These are phyloP conservation scores for Trichophaea hybrida DNA, from an alignment of 2,329 filamentous ascomycete genomes.

Conservation along the genomic window DNA sequence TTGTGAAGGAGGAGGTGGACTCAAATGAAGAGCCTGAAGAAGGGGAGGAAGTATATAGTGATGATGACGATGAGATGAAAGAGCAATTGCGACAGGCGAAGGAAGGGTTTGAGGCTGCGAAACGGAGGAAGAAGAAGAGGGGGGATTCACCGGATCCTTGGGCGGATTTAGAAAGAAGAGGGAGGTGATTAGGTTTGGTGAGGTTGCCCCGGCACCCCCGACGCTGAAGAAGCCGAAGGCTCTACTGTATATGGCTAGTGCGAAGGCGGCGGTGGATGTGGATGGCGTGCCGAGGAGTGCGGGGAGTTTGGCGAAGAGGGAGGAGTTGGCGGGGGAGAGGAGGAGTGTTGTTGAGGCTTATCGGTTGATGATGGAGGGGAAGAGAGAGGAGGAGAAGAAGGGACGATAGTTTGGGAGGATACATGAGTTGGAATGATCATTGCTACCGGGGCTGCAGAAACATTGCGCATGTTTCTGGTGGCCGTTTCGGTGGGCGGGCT, in stretches of 20 bases:
- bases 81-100: constrained; percentile 50
- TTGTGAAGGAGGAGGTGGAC: constrained; percentile 48
- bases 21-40: constrained; percentile 48
- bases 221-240: constrained; percentile 53
- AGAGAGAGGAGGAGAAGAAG: constrained; percentile 27
- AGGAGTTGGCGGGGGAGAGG: constrained; percentile 56
- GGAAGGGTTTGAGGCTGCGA: constrained; percentile 46
- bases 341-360: constrained; percentile 61
- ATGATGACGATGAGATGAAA: constrained; percentile 40
- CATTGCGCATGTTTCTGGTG: too few relatives aligned
- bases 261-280: constrained; percentile 50
- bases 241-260: constrained; percentile 34
- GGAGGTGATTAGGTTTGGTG: constrained; percentile 40
- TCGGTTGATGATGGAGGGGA: constrained; percentile 51
- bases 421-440: too few relatives aligned
- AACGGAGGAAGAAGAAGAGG: constrained; percentile 37
- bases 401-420: too few relatives aligned
- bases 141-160: constrained; percentile 26
- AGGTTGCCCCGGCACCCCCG: constrained; percentile 62
- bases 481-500: too few relatives aligned
- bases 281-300: constrained; percentile 53
- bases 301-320: constrained; percentile 56
- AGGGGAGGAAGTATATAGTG: constrained; percentile 46
- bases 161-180: constrained; percentile 42
- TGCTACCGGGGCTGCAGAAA: too few relatives aligned